phyloP scores from a whole-genome alignment of 2,329 filamentous ascomycete genomes.

The Paramyrothecium roridum region DNA sequence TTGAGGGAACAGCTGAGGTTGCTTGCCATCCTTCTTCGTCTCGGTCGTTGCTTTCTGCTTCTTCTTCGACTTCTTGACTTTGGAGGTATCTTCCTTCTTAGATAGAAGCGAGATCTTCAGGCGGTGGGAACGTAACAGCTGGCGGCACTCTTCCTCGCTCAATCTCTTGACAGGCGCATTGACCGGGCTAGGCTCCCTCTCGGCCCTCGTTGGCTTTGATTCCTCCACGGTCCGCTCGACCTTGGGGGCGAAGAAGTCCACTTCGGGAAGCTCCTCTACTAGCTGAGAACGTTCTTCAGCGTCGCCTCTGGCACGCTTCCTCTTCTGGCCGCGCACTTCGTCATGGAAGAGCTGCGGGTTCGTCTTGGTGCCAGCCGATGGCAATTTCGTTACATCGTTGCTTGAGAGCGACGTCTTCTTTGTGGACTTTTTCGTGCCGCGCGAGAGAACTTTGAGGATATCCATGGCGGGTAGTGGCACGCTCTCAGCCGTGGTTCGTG shows the following conservation, averaged over 20 bases:
- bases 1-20: conserved; percentile 69
- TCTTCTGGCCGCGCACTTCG: conserved; percentile 47
- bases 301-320: conserved; percentile 45
- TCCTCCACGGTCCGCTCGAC: conserved; percentile 29
- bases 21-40: conserved; percentile 45
- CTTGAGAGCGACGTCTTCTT: conserved; percentile 27
- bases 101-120: conserved; percentile 80
- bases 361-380: conserved; percentile 60
- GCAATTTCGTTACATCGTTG: conserved; percentile 42
- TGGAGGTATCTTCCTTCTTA: conserved; percentile 37
- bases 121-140: conserved; percentile 74
- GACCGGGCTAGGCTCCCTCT: conserved; percentile 23
- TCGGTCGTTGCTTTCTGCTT: conserved; percentile 49
- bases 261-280: conserved; percentile 37
- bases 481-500: not conserved
- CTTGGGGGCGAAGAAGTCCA: conserved; percentile 59
- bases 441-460: conserved; percentile 69
- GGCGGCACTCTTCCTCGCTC: conserved; percentile 68
- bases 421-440: conserved; percentile 59
- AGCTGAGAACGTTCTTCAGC: conserved; percentile 17
- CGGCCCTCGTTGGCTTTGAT: conserved; percentile 12
- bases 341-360: conserved; percentile 72
- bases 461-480: conserved; percentile 49
- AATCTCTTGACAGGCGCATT: conserved; percentile 33
- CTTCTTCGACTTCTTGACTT: conserved; percentile 54